Conservation (phyloP, 2,329 filamentous ascomycete species). For the Lecanicillium sp. region DNA sequence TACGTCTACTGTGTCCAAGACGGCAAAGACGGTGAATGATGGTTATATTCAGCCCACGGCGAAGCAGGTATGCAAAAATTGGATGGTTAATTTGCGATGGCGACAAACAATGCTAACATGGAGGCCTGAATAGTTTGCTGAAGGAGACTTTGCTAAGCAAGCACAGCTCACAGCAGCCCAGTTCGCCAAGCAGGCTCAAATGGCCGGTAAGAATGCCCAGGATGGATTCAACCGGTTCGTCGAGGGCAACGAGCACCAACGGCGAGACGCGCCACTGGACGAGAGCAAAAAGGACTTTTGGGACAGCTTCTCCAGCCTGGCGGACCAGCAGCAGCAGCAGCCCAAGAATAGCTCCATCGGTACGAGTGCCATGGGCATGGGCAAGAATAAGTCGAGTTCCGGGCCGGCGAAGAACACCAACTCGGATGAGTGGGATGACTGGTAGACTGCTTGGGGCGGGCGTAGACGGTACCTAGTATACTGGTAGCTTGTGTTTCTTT, state of each 20-base stretch:
- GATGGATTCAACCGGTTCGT: slow-evolving; percentile 82
- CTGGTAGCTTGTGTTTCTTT: background rate
- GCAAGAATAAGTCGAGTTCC: slow-evolving; percentile 26
- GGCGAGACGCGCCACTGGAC: slow-evolving; percentile 37
- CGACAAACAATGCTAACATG: slow-evolving; percentile 16
- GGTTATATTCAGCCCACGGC: slow-evolving; percentile 89
- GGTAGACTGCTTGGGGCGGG: slow-evolving; percentile 29
- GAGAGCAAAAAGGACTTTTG: slow-evolving; percentile 77
- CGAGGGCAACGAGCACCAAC: slow-evolving; percentile 54
- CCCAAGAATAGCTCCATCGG: slow-evolving; percentile 43
- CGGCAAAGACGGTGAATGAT: slow-evolving; percentile 85
- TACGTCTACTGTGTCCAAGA: slow-evolving; percentile 76
- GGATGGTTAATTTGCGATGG: slow-evolving; percentile 5
- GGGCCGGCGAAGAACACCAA: slow-evolving; percentile 33
- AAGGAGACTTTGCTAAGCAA: slow-evolving; percentile 68
- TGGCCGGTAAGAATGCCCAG: slow-evolving; percentile 67
- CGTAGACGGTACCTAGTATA: background rate
- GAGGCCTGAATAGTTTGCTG: slow-evolving; percentile 53
- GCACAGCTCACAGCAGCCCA: slow-evolving; percentile 56
- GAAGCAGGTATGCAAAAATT: slow-evolving; percentile 56
- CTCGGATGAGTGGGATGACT: slow-evolving; percentile 58
- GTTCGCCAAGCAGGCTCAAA: slow-evolving; percentile 57
- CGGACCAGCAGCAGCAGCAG: slow-evolving; percentile 39
- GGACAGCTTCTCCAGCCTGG: slow-evolving; percentile 76
- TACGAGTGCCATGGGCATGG: slow-evolving; percentile 53